A percentile compares a stretch with the other conserved stretches of the same genome.
phyloP scores from a whole-genome alignment of 2,329 filamentous ascomycete species.

The Apiospora marii region DNA sequence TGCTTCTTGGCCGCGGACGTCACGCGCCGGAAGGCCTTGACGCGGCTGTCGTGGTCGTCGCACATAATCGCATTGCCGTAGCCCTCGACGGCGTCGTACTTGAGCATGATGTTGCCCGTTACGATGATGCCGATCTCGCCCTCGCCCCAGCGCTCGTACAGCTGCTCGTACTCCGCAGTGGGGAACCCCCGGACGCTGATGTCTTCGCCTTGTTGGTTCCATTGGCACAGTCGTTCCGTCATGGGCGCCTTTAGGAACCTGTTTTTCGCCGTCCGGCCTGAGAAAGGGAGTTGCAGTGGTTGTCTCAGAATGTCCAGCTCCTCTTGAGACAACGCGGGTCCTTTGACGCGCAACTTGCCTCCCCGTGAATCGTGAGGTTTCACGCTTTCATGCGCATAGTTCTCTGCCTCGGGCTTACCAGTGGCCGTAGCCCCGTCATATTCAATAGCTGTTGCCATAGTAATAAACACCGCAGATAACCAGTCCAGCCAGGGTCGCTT shows the following conservation, averaged over 20 bases:
- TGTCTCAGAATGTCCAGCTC: constrained; percentile 25
- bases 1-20: constrained; percentile 57
- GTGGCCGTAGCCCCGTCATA: not conserved
- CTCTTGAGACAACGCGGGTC: not conserved
- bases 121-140: constrained; percentile 57
- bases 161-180: constrained; percentile 43
- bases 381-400: not conserved
- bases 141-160: constrained; percentile 64
- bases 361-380: not conserved
- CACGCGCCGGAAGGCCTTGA: constrained; percentile 60
- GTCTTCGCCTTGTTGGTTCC: constrained; percentile 29
- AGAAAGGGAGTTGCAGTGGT: constrained; percentile 49
- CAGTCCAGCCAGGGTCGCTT: not conserved
- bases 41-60: constrained; percentile 51
- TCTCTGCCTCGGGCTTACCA: not conserved
- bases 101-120: constrained; percentile 66
- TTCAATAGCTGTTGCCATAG: not conserved
- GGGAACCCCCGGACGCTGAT: constrained; percentile 32
- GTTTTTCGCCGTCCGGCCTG: constrained; percentile 58
- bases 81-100: constrained; percentile 60
- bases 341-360: constrained; percentile 11
- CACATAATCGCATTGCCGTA: constrained; percentile 62
- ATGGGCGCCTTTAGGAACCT: constrained; percentile 67
- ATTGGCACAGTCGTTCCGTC: constrained; percentile 63
- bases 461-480: not conserved